Percentiles rank a stretch among this genome's conserved stretches.
phyloP scores from a whole-genome alignment of 768 basidiomycete species.

The Botryobasidium botryosum region DNA sequence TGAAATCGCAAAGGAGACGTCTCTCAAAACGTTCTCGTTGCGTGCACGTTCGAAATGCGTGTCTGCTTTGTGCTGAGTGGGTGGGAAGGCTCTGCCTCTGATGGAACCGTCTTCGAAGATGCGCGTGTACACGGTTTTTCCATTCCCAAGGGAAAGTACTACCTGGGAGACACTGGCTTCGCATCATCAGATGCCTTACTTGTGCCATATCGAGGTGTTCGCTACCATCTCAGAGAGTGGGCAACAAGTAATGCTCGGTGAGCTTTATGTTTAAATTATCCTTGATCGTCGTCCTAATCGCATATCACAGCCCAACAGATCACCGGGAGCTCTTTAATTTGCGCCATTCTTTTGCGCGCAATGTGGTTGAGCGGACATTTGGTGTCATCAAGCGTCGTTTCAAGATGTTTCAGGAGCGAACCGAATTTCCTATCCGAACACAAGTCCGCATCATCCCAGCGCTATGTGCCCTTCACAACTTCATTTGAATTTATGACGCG shows the following conservation, averaged over 20 bases:
- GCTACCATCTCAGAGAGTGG: constrained; percentile 26
- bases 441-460: constrained; percentile 17
- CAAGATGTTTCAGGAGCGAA: constrained; percentile 11
- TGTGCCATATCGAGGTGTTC: constrained; percentile 23
- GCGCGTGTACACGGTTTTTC: constrained; percentile 17
- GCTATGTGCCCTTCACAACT: constrained; percentile 19
- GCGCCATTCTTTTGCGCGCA: constrained; percentile 14
- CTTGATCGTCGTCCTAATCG: background rate
- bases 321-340: constrained; percentile 17
- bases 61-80: constrained; percentile 26
- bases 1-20: constrained; percentile 18
- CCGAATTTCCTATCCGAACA: constrained; percentile 11
- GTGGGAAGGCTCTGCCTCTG: constrained; percentile 26
- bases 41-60: constrained; percentile 19
- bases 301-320: constrained; percentile 11
- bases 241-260: background rate
- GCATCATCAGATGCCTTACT: constrained; percentile 21
- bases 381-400: constrained; percentile 15
- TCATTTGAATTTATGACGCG: constrained; percentile 18
- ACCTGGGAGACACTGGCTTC: constrained; percentile 24
- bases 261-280: background rate
- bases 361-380: constrained; percentile 15
- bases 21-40: constrained; percentile 25
- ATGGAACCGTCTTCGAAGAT: constrained; percentile 21
- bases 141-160: constrained; percentile 21